Conservation (phyloP, 352 stramenopile species). For the Pilasporangium apinafurcum region DNA sequence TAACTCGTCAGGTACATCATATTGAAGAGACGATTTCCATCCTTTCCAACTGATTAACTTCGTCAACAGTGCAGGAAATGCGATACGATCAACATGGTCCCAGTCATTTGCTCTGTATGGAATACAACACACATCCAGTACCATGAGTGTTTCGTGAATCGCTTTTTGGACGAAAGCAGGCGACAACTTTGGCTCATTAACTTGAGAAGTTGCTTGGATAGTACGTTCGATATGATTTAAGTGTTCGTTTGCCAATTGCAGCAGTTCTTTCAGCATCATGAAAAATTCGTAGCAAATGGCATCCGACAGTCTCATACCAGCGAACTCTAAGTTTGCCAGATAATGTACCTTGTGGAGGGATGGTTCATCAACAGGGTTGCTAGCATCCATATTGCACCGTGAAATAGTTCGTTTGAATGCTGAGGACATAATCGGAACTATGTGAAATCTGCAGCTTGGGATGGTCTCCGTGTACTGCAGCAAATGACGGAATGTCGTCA, state of each 20-base stretch:
- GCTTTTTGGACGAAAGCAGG: constrained; percentile 30
- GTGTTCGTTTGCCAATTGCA: constrained; percentile 32
- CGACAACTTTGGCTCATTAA: constrained; percentile 9
- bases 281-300: constrained; percentile 66
- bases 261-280: constrained; percentile 39
- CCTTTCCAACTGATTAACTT: constrained; percentile 69
- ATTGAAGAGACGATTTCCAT: constrained; percentile 64
- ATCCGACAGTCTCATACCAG: constrained; percentile 29
- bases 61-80: constrained; percentile 54
- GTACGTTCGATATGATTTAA: constrained; percentile 30
- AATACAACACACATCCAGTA: constrained; percentile 76
- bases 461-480: constrained; percentile 49
- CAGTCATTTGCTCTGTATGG: constrained; percentile 63
- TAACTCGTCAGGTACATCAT: constrained; percentile 37
- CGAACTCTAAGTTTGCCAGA: constrained; percentile 63
- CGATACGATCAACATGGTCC: constrained; percentile 45
- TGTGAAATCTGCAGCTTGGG: constrained; percentile 51
- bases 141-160: constrained; percentile 64
- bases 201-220: constrained; percentile 9
- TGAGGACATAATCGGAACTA: constrained; percentile 67
- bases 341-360: constrained; percentile 70
- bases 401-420: constrained; percentile 53
- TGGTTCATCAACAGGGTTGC: not conserved
- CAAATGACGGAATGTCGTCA: constrained; percentile 59
- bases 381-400: not conserved